A percentile compares a stretch with the other conserved stretches of the same genome.
Conservation (phyloP, 2,329 filamentous ascomycete species). For the Albophoma yamanashiensis region DNA sequence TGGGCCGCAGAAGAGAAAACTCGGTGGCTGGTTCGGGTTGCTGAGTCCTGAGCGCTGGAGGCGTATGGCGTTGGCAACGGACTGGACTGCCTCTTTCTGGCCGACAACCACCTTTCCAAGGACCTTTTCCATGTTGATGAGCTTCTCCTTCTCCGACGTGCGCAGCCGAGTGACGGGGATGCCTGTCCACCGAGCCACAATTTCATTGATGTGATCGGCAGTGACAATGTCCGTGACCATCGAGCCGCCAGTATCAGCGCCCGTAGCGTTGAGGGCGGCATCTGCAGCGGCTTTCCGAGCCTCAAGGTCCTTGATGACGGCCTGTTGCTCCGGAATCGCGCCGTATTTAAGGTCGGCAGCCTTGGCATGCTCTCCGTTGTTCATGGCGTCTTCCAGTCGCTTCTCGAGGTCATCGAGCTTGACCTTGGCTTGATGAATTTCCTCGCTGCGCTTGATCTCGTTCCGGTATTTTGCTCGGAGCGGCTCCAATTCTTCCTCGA, state of each 20-base stretch:
- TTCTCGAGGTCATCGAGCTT: slow-evolving; percentile 88
- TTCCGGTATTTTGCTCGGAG: slow-evolving; percentile 91
- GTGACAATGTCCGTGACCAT: slow-evolving; percentile 91
- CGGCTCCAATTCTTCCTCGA: slow-evolving; percentile 84
- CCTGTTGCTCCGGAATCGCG: slow-evolving; percentile 85
- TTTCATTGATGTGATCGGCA: slow-evolving; percentile 97
- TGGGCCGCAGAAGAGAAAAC: slow-evolving; percentile 97
- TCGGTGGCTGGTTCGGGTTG: slow-evolving; percentile 94
- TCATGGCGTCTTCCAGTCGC: slow-evolving; percentile 88
- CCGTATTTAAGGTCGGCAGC: slow-evolving; percentile 96
- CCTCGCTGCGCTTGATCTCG: slow-evolving; percentile 82
- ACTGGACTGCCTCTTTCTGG: slow-evolving; percentile 84
- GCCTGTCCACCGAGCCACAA: slow-evolving; percentile 94
- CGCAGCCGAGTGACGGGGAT: slow-evolving; percentile 91
- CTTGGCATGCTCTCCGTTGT: slow-evolving; percentile 71
- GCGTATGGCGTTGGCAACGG: slow-evolving; percentile 92
- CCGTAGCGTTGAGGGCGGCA: slow-evolving; percentile 47
- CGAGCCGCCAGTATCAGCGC: slow-evolving; percentile 51
- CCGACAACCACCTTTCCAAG: slow-evolving; percentile 80
- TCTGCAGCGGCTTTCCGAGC: slow-evolving; percentile 70
- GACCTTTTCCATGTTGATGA: slow-evolving; percentile 91
- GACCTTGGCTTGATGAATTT: slow-evolving; percentile 88
- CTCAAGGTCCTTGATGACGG: slow-evolving; percentile 72
- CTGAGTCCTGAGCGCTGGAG: slow-evolving; percentile 87
- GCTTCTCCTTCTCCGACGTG: slow-evolving; percentile 95